phyloP scores from a whole-genome alignment of 1,139 yeast species.

The Zygosaccharomyces sapae region DNA sequence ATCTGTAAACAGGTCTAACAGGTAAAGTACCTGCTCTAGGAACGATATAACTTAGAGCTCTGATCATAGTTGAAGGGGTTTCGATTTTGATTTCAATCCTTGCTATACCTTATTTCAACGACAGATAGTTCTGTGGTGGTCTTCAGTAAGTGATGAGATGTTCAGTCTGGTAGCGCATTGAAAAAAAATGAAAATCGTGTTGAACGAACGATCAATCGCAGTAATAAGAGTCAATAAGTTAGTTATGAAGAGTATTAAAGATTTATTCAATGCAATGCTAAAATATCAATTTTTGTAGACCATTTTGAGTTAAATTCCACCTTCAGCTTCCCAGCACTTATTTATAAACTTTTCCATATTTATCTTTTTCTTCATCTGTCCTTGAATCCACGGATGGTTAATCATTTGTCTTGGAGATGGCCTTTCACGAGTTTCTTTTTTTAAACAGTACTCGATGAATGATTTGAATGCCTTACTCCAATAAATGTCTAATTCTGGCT shows the following conservation, averaged over 20 bases:
- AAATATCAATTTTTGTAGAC: neutral
- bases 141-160: constrained; percentile 4
- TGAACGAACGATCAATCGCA: neutral
- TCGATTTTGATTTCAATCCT: no score
- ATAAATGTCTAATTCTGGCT: constrained; percentile 64
- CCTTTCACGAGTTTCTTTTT: constrained; percentile 70
- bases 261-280: constrained; percentile 1
- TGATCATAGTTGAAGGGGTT: neutral
- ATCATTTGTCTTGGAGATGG: constrained; percentile 94
- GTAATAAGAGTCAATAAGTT: no score
- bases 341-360: constrained; percentile 83
- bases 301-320: neutral
- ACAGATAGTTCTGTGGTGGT: neutral
- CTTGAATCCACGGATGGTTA: constrained; percentile 83
- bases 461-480: constrained; percentile 86
- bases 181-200: constrained; percentile 6
- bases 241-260: neutral
- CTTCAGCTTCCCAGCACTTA: constrained; percentile 61
- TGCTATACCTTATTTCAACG: no score
- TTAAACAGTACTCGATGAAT: constrained; percentile 75
- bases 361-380: constrained; percentile 65
- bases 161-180: neutral
- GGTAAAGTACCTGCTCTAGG: constrained; percentile 1
- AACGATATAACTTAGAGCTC: neutral
- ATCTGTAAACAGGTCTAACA: neutral